Evolutionary conservation across 2,329 filamentous ascomycete species (phyloP).

Genomic region (Capronia americana): DNA sequence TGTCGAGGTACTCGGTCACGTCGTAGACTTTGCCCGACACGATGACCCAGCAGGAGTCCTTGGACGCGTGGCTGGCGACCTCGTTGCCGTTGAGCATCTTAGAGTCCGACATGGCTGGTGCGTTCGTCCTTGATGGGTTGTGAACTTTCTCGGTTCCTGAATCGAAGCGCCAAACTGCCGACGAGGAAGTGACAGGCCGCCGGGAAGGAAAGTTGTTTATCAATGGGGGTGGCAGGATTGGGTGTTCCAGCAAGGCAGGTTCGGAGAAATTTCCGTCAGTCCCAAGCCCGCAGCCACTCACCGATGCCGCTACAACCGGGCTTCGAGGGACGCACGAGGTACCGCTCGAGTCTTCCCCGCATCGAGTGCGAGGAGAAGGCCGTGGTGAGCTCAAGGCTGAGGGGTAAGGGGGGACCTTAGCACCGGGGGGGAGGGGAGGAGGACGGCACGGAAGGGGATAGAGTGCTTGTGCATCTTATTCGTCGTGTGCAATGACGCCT

Average conservation of each 20-base stretch:
- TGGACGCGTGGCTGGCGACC: conserved; percentile 82
- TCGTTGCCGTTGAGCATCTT: conserved; percentile 49
- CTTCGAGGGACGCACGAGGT: no score
- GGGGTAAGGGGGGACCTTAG: conserved; percentile 6
- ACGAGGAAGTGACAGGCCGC: background rate
- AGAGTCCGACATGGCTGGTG: background rate
- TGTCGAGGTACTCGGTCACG: conserved; percentile 78
- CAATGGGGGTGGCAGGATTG: conserved; percentile 1
- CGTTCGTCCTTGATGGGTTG: background rate
- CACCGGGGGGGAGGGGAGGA: no score
- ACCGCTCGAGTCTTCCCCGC: conserved; percentile 7
- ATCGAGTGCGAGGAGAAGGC: conserved; percentile 11
- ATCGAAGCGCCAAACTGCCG: background rate
- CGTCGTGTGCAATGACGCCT: no score
- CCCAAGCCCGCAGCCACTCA: background rate
- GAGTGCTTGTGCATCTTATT: no score
- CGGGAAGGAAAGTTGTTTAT: background rate
- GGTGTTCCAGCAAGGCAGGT: background rate
- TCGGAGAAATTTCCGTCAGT: conserved; percentile 8
- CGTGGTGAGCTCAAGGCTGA: conserved; percentile 12
- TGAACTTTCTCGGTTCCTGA: background rate
- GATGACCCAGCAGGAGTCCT: conserved; percentile 83
- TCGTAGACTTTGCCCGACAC: conserved; percentile 83
- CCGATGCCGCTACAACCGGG: background rate
- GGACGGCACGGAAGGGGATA: no score